Evolutionary conservation across 257 asterid species (phyloP).

Genomic region (Solanum peruvianum): DNA sequence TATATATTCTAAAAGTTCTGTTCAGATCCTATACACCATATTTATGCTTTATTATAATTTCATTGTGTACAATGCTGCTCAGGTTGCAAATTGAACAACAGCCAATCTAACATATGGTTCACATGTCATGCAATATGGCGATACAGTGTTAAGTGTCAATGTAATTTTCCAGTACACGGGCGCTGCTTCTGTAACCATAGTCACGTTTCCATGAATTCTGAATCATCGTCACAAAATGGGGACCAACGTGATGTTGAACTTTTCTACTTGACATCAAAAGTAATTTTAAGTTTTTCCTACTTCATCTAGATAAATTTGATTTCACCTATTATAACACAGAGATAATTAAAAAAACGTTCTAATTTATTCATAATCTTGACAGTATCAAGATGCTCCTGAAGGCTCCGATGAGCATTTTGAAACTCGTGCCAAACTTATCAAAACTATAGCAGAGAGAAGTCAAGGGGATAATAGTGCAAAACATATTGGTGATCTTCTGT

Average conservation of each 20-base stretch:
- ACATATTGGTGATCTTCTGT: slow-evolving; percentile 66
- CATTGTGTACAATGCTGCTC: slow-evolving; percentile 33
- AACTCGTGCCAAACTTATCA: slow-evolving; percentile 67
- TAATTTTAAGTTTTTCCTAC: background rate
- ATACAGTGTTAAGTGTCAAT: background rate
- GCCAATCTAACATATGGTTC: background rate
- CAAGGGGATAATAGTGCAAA: slow-evolving; percentile 60
- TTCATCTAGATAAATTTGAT: background rate
- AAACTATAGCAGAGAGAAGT: slow-evolving; percentile 51
- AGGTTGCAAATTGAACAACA: background rate
- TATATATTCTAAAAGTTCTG: background rate
- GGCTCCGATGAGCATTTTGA: slow-evolving; percentile 51
- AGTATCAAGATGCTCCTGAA: slow-evolving; percentile 59
- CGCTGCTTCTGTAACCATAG: background rate
- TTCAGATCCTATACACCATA: background rate
- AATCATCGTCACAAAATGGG: slow-evolving; percentile 43
- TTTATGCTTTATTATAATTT: background rate
- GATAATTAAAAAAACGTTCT: background rate
- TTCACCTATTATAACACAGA: background rate
- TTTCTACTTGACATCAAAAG: slow-evolving; percentile 80
- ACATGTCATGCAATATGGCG: background rate
- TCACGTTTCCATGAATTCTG: slow-evolving; percentile 32
- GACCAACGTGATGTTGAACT: slow-evolving; percentile 89
- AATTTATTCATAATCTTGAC: background rate
- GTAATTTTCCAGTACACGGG: background rate